Conservation (phyloP, 331 rosid genomes). For the Prunus yedoensis region DNA sequence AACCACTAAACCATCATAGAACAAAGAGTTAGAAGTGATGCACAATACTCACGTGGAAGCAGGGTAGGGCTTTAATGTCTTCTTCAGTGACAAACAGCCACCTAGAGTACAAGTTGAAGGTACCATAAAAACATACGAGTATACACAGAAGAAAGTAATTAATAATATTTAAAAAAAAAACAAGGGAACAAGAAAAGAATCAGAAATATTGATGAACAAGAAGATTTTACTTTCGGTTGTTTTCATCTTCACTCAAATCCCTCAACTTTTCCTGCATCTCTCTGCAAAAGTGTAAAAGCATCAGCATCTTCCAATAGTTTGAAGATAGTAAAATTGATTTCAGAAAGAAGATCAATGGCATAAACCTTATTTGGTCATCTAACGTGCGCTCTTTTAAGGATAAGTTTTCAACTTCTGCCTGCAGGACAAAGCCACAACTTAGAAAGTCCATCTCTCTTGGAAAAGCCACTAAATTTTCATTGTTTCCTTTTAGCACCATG, state of each 20-base stretch:
- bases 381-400: slow-evolving; percentile 68
- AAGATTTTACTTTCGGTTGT: slow-evolving; percentile 63
- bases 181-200: background rate
- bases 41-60: slow-evolving; percentile 62
- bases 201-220: slow-evolving; percentile 16
- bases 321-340: slow-evolving; percentile 15
- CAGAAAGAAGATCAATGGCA: slow-evolving; percentile 27
- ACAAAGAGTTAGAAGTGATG: slow-evolving; percentile 11
- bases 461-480: slow-evolving; percentile 11
- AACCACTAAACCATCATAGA: slow-evolving; percentile 17
- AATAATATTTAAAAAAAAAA: background rate
- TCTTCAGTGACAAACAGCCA: slow-evolving; percentile 92
- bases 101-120: slow-evolving; percentile 38
- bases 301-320: slow-evolving; percentile 26
- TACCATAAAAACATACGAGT: background rate
- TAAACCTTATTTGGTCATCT: slow-evolving; percentile 87
- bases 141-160: background rate
- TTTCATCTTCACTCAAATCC: slow-evolving; percentile 79
- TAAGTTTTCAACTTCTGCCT: slow-evolving; percentile 83
- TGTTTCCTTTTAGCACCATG: background rate
- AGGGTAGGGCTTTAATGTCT: slow-evolving; percentile 78
- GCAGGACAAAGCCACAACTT: slow-evolving; percentile 47
- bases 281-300: slow-evolving; percentile 49
- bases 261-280: slow-evolving; percentile 87
- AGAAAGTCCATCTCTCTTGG: slow-evolving; percentile 6